These are phyloP conservation scores for Marasmius sp. DNA, from an alignment of 1,284 basidiomycete species.

Conservation along the genomic window DNA sequence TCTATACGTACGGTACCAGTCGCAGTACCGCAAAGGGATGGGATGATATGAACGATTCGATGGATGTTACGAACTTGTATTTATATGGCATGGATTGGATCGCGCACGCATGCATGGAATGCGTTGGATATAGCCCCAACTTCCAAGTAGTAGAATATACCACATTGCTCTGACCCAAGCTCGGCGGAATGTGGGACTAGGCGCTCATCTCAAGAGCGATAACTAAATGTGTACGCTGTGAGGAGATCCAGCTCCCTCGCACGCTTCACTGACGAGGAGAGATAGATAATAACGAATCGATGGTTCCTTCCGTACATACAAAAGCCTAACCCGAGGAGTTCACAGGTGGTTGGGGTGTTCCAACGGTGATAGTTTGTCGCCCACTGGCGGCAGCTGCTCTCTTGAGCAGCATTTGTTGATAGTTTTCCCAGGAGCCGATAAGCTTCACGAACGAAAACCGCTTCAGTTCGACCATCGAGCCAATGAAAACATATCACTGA, in stretches of 20 bases:
- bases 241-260: not conserved
- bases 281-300: not conserved
- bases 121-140: no score
- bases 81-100: not conserved
- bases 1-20: constrained; percentile 41
- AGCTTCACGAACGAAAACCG: constrained; percentile 38
- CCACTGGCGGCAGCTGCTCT: constrained; percentile 33
- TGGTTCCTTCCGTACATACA: not conserved
- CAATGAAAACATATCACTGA: constrained; percentile 30
- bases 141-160: no score
- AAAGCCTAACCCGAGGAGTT: not conserved
- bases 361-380: not conserved
- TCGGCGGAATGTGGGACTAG: no score
- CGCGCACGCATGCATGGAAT: no score
- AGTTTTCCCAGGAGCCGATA: constrained; percentile 71
- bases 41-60: constrained; percentile 45
- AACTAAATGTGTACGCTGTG: no score
- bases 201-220: no score
- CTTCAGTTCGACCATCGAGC: constrained; percentile 1
- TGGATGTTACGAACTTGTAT: not conserved
- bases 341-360: not conserved
- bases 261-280: not conserved
- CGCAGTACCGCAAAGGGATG: constrained; percentile 49
- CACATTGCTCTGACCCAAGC: no score
- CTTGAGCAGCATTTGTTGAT: constrained; percentile 67